These are phyloP conservation scores for Aspergillus panamensis DNA, from an alignment of 495 filamentous ascomycete genomes.

Conservation along the genomic window DNA sequence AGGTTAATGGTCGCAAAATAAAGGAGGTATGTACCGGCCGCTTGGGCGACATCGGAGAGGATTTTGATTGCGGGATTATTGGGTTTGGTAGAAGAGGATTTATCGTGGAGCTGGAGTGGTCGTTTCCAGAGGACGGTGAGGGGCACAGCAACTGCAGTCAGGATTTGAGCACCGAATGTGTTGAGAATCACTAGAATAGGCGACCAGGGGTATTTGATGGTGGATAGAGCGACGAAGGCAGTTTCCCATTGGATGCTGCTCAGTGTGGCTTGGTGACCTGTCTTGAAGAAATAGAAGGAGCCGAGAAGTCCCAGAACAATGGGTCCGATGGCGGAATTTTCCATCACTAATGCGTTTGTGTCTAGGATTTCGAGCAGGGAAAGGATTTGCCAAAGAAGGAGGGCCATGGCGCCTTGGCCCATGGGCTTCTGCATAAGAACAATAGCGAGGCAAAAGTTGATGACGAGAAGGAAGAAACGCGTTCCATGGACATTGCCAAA, in stretches of 20 bases:
- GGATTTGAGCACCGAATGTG: constrained; percentile 82
- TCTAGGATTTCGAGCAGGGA: constrained; percentile 86
- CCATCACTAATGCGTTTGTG: constrained; percentile 58
- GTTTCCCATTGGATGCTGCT: constrained; percentile 92
- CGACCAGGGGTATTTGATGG: constrained; percentile 84
- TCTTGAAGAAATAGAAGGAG: constrained; percentile 94
- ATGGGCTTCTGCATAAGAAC: constrained; percentile 90
- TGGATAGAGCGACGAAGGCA: constrained; percentile 86
- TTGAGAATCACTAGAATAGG: constrained; percentile 80
- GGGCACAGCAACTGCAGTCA: constrained; percentile 74
- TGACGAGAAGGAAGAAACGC: constrained; percentile 79
- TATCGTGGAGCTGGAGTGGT: constrained; percentile 40
- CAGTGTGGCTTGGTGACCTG: constrained; percentile 89
- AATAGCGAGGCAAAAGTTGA: constrained; percentile 70
- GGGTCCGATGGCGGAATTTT: constrained; percentile 73
- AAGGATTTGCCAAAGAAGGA: constrained; percentile 81
- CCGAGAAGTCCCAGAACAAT: constrained; percentile 80
- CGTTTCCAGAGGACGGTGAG: constrained; percentile 85
- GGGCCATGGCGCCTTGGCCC: constrained; percentile 77
- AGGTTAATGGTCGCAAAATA: constrained; percentile 78
- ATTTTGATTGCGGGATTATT: constrained; percentile 48
- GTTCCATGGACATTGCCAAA: constrained; percentile 91
- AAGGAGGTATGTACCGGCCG: constrained; percentile 66
- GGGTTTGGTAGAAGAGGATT: constrained; percentile 29
- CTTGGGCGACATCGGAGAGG: constrained; percentile 65